Evolutionary conservation across 2,329 filamentous ascomycete species (phyloP).

Genomic region (Neonectria hederae): DNA sequence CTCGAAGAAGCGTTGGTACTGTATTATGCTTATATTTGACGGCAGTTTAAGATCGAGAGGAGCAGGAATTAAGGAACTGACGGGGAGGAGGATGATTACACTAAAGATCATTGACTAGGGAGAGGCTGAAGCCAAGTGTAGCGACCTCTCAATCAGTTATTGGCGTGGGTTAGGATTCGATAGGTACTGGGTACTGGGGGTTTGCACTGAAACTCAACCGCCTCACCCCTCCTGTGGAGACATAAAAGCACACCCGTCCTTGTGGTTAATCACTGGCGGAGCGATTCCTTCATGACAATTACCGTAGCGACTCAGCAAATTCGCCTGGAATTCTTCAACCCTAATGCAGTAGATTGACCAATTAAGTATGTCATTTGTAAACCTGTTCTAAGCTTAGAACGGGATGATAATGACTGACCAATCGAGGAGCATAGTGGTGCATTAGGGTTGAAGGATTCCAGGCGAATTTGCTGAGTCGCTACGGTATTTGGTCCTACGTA

Average conservation of each 20-base stretch:
- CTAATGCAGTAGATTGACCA: too few species aligned
- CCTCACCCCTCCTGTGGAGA: not conserved
- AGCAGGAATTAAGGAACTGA: not conserved
- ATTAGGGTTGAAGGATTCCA: too few species aligned
- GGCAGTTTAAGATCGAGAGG: not conserved
- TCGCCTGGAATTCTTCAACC: too few species aligned
- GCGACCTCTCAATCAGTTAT: not conserved
- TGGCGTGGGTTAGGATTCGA: not conserved
- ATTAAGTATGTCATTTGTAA: too few species aligned
- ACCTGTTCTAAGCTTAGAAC: too few species aligned
- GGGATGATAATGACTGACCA: too few species aligned
- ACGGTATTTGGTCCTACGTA: not conserved
- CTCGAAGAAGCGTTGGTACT: not conserved
- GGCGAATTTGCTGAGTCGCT: too few species aligned
- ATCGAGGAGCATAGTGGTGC: too few species aligned
- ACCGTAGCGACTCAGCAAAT: too few species aligned
- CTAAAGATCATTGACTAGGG: not conserved
- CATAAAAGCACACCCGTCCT: not conserved
- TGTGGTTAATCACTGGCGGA: not conserved
- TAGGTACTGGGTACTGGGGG: not conserved
- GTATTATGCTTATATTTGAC: too few species aligned
- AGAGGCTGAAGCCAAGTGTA: not conserved
- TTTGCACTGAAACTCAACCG: not conserved
- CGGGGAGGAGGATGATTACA: not conserved
- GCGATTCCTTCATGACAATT: not conserved